Base-by-base conservation (phyloP, 2,329 filamentous ascomycete species). In the Aspergillus hiratsukae region DNA sequence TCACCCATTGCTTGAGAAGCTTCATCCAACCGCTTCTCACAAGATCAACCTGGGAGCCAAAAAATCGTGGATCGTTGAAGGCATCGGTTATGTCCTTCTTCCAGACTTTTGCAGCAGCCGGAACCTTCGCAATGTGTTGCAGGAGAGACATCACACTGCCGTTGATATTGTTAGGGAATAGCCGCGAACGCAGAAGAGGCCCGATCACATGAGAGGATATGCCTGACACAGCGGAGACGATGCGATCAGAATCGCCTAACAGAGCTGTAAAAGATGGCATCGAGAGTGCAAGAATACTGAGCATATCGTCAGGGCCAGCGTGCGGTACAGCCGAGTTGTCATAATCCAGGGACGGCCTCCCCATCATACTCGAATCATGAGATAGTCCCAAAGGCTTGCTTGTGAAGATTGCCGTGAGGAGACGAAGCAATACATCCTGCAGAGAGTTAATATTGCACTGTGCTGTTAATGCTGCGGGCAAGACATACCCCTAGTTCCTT, bases 371-470 rank as follows among this genome's bases (percentile, higher is more conserved):
- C 17, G 76, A 68, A 41, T 90, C 81, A 57, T 84, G 87, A 0
- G 85, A 76, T 62, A 91, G 88, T 2, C 85, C 87, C 63, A 91
- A 81, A 1, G 92, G 91, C 43, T 90, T 85, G 8, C 91, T 95
- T 0, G 94, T 96, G 70, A 97, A 97, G 2, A 95, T 88, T n/a
- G 93, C 94, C 3, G 92, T 90, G 14, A 99, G 81, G 1, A 99
- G 82, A 17, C 92, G 83, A 11, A 94, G 80, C 69, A 97, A 95
- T 1, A 97, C 82, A 66, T 99, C 94, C 89, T 95, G 61, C 41
- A 48, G 37, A 37, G 17, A 27, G 58, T 73, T 55, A 72, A 62
- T 55, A 60, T 52, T 54, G 17, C 41, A 4, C 14, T 7, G 10
- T 10, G 37, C 9, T 6, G 49, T 45, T 21, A 28, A 19, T 28